These are phyloP conservation scores for Apiospora hydei DNA, from an alignment of 2,329 filamentous ascomycete species.

Conservation along the genomic window DNA sequence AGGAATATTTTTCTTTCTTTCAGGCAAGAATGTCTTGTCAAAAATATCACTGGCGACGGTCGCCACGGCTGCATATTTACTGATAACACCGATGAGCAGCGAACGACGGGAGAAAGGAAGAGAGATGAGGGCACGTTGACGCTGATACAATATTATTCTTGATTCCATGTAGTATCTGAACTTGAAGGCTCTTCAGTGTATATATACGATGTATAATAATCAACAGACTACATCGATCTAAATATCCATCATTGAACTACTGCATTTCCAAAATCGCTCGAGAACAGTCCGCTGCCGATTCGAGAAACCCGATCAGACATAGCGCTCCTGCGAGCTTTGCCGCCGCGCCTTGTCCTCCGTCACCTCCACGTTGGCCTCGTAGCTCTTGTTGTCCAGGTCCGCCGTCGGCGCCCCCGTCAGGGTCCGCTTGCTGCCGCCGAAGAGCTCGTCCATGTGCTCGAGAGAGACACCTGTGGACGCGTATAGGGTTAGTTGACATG, in stretches of 20 bases:
- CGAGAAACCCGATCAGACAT: background rate
- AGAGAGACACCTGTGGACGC: conserved; percentile 61
- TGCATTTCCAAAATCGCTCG: background rate
- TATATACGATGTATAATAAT: no score
- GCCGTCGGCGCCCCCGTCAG: background rate
- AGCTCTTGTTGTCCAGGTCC: conserved; percentile 10
- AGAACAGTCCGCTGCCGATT: background rate
- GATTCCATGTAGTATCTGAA: no score
- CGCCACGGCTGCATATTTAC: no score
- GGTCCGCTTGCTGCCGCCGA: conserved; percentile 48
- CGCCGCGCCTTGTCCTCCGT: conserved; percentile 14
- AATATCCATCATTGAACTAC: background rate
- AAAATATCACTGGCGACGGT: no score
- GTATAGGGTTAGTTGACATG: background rate
- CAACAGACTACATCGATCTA: background rate
- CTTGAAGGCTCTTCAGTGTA: no score
- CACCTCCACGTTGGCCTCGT: conserved; percentile 11
- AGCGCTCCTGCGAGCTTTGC: background rate
- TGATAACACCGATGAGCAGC: no score
- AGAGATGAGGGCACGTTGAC: no score
- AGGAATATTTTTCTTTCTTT: no score
- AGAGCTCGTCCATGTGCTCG: conserved; percentile 66
- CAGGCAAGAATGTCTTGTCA: no score
- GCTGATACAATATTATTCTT: no score
- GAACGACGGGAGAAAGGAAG: no score